A percentile compares a stretch with the other conserved stretches of the same genome.
These are phyloP conservation scores for Beauveria sp. DNA, from an alignment of 2,329 filamentous ascomycete species.

Conservation along the genomic window DNA sequence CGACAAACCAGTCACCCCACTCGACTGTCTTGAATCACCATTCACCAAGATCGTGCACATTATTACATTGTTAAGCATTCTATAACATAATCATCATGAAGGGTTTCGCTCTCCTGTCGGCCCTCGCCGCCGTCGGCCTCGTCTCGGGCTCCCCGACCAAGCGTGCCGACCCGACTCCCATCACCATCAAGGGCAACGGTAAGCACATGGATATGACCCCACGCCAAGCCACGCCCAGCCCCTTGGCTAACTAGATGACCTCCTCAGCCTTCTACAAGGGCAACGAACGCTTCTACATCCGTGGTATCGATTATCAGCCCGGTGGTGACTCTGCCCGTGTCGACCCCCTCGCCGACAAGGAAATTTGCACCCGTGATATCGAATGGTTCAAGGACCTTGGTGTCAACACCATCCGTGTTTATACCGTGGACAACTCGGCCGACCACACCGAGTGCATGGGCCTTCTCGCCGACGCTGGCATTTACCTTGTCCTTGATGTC, in stretches of 20 bases:
- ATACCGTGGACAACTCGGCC: constrained; percentile 80
- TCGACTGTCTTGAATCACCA: constrained; percentile 11
- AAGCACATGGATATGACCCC: constrained; percentile 16
- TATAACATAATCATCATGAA: constrained; percentile 36
- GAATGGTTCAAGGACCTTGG: constrained; percentile 75
- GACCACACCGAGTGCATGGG: constrained; percentile 83
- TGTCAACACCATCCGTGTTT: constrained; percentile 86
- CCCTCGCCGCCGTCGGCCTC: constrained; percentile 37
- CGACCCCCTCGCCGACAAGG: constrained; percentile 71
- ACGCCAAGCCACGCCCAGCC: background rate
- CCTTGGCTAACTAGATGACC: background rate
- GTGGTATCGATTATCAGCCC: constrained; percentile 57
- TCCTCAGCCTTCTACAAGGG: constrained; percentile 46
- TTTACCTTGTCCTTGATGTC: constrained; percentile 87
- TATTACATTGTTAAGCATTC: constrained; percentile 2
- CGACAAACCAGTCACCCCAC: constrained; percentile 8
- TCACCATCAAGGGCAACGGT: constrained; percentile 53
- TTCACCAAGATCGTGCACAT: background rate
- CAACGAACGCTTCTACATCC: constrained; percentile 48
- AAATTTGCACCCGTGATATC: constrained; percentile 71
- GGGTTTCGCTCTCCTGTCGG: constrained; percentile 37
- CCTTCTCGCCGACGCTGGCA: constrained; percentile 70
- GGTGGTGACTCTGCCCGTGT: constrained; percentile 45
- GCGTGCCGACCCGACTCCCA: constrained; percentile 40
- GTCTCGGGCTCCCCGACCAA: constrained; percentile 46